Conservation (phyloP, 2,329 filamentous ascomycete species). For the Fusarium protoensiforme region DNA sequence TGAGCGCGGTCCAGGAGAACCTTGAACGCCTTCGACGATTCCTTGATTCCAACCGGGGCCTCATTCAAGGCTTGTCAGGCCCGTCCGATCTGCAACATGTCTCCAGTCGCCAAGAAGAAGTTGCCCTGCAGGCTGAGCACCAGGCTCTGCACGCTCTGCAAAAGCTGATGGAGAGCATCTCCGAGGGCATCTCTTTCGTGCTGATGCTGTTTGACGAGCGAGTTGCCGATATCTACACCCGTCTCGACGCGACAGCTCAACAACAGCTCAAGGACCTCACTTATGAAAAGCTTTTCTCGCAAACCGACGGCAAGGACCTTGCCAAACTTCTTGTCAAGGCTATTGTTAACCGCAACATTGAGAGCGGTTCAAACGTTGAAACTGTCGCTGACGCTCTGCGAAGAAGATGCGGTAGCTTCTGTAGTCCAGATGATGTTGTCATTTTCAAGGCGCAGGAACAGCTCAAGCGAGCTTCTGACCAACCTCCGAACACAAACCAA, state of each 20-base stretch:
- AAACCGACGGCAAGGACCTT: slow-evolving; percentile 82
- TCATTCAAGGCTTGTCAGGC: slow-evolving; percentile 94
- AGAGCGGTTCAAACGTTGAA: slow-evolving; percentile 96
- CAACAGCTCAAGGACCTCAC: slow-evolving; percentile 80
- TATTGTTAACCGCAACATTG: slow-evolving; percentile 97
- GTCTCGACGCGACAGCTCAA: slow-evolving; percentile 77
- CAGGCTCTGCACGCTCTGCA: slow-evolving; percentile 89
- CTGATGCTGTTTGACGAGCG: slow-evolving; percentile 94
- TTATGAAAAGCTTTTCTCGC: slow-evolving; percentile 88
- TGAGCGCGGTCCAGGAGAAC: slow-evolving; percentile 82
- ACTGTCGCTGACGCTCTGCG: slow-evolving; percentile 95
- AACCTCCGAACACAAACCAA: slow-evolving; percentile 77
- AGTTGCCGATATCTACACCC: slow-evolving; percentile 85
- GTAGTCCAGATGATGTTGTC: slow-evolving; percentile 94
- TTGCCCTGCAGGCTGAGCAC: slow-evolving; percentile 93
- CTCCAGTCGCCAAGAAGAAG: slow-evolving; percentile 86
- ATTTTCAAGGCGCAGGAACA: slow-evolving; percentile 99
- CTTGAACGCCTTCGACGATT: slow-evolving; percentile 84
- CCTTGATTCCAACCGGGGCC: slow-evolving; percentile 85
- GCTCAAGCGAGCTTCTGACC: slow-evolving; percentile 86
- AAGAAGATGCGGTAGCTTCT: slow-evolving; percentile 94
- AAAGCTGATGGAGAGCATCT: slow-evolving; percentile 87
- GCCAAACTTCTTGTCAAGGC: slow-evolving; percentile 96
- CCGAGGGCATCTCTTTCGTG: slow-evolving; percentile 96
- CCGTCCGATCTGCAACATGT: slow-evolving; percentile 85